Evolutionary conservation across 164 flowering plant species (phyloP).

Genomic region (Annona squamosa): DNA sequence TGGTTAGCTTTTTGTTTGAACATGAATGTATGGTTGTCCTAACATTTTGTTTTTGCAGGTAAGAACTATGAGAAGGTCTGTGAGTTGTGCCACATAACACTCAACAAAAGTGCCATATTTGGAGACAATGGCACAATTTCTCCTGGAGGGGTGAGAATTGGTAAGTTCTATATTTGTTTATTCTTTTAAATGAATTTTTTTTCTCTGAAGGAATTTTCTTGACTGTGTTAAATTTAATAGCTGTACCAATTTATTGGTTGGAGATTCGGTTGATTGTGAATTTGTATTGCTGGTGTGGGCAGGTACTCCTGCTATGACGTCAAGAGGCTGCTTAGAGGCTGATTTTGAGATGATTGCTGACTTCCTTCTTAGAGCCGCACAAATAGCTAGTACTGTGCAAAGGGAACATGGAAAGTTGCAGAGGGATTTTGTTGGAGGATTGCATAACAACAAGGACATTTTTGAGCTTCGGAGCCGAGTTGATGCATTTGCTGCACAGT

Average conservation of each 20-base stretch:
- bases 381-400: slow-evolving; percentile 51
- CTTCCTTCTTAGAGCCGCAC: slow-evolving; percentile 73
- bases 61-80: slow-evolving; percentile 67
- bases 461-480: slow-evolving; percentile 60
- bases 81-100: slow-evolving; percentile 56
- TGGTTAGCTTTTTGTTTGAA: background rate
- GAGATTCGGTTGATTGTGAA: background rate
- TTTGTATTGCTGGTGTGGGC: slow-evolving; percentile 2
- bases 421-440: slow-evolving; percentile 55
- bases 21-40: background rate
- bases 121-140: slow-evolving; percentile 73
- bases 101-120: slow-evolving; percentile 72
- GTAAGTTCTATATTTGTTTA: background rate
- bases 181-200: no score
- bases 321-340: slow-evolving; percentile 83
- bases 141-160: slow-evolving; percentile 62
- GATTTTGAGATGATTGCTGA: slow-evolving; percentile 89
- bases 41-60: slow-evolving; percentile 26
- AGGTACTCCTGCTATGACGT: slow-evolving; percentile 97
- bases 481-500: slow-evolving; percentile 65
- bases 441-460: slow-evolving; percentile 61
- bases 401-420: slow-evolving; percentile 61
- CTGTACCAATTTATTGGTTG: no score
- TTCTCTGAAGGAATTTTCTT: background rate
- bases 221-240: no score